Base-by-base conservation (phyloP, 1,284 basidiomycete genomes). In the Trametes sp. region DNA sequence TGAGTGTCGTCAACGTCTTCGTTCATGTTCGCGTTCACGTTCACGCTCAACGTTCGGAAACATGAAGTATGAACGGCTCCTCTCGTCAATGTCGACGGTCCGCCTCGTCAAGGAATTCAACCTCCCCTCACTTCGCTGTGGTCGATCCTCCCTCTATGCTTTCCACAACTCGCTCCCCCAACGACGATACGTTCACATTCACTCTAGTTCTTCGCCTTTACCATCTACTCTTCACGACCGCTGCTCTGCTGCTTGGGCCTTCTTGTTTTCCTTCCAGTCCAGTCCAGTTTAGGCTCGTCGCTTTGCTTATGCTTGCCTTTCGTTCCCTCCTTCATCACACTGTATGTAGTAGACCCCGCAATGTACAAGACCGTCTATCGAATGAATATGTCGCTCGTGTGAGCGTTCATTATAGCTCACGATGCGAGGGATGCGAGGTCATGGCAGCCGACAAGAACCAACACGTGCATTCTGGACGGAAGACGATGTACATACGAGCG, bases 311-410 rank as follows among this genome's bases (percentile, higher is more conserved):
- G 45, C 45, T 16, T 21, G 16, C 21, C 21, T 16, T 51, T 36
- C 23, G 28, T 9, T 23, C 9, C 10, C 50, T 24, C 31, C 13
- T n/a, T n/a, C n/a, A n/a, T n/a, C 33, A 13, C 53, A 44, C 21
- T 54, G 53, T 54, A 54, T 14, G 53, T 54, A 54, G 41, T 54
- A 54, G 41, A 54, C 26, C 41, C 14, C 53, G 11, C 53, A 44
- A 16, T 54, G 53, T 54, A 54, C 53, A 44, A 54, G 53, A 54
- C 13, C 28, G n/a, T 51, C 50, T 49, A 33, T 38, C 33, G 21
- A 51, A 38, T 51, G 49, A 10, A 3, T n/a, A 31, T 24, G 1
- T 8, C 29, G 31, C 28, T 26, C 23, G 10, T 24, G 29, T 28
- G 45, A 48, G 45, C 19, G 14, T 33, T 33, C 26, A 13, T 19